phyloP scores from a whole-genome alignment of 2,329 filamentous ascomycete species.

The Didymella lethalis region DNA sequence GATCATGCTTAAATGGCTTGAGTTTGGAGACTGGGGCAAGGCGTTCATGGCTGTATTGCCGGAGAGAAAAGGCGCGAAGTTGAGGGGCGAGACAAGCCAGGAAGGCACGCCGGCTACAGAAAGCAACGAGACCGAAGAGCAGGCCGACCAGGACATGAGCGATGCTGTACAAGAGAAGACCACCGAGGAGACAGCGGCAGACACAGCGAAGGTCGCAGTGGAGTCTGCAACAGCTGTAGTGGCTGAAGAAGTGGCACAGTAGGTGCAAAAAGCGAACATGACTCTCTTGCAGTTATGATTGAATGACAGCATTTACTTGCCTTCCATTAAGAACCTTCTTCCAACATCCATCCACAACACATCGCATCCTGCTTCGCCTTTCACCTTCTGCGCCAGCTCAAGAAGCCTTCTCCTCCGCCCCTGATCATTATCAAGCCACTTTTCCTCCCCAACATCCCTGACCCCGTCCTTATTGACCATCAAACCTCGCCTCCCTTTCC shows the following conservation, averaged over 20 bases:
- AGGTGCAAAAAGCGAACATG: slow-evolving; percentile 1
- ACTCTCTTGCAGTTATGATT: background rate
- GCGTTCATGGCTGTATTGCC: slow-evolving; percentile 91
- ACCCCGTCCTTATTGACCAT: slow-evolving; percentile 22
- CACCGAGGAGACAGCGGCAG: slow-evolving; percentile 13
- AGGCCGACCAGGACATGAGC: slow-evolving; percentile 23
- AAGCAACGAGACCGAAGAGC: slow-evolving; percentile 23
- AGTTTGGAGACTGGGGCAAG: slow-evolving; percentile 87
- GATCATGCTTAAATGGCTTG: slow-evolving; percentile 94
- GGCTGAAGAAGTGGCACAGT: slow-evolving; percentile 4
- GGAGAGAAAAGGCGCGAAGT: slow-evolving; percentile 81
- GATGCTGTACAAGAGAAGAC: slow-evolving; percentile 21
- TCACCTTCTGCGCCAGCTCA: slow-evolving; percentile 20
- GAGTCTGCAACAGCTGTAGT: background rate
- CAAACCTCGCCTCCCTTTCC: slow-evolving; percentile 8
- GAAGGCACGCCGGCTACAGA: slow-evolving; percentile 24
- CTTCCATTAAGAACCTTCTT: slow-evolving; percentile 29
- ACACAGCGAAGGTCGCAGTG: slow-evolving; percentile 10
- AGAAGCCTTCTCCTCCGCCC: slow-evolving; percentile 21
- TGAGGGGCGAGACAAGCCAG: slow-evolving; percentile 57
- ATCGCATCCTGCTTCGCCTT: slow-evolving; percentile 22
- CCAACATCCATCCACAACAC: slow-evolving; percentile 29
- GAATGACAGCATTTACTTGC: slow-evolving; percentile 20
- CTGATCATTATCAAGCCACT: slow-evolving; percentile 20
- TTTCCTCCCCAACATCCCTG: slow-evolving; percentile 17